These are phyloP conservation scores for Lepidopterella palustris DNA, from an alignment of 495 filamentous ascomycete species.

Conservation along the genomic window DNA sequence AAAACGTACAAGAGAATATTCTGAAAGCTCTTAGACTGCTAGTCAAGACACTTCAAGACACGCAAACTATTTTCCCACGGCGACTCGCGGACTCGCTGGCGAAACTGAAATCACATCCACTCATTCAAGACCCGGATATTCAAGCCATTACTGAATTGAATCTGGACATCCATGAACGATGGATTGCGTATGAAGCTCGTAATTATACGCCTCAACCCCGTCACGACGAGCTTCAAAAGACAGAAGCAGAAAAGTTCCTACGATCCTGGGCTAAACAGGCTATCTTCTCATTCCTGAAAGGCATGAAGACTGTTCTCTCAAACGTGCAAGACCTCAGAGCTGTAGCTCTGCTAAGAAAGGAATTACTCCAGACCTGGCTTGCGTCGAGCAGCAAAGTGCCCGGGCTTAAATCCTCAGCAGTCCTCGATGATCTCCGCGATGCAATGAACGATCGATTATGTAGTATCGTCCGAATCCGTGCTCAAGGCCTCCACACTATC, in stretches of 20 bases:
- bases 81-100: conserved; percentile 64
- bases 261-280: conserved; percentile 69
- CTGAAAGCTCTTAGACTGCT: conserved; percentile 63
- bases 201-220: conserved; percentile 88
- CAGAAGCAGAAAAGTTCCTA: conserved; percentile 58
- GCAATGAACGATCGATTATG: conserved; percentile 60
- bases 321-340: conserved; percentile 54
- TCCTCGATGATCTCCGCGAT: conserved; percentile 62
- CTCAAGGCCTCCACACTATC: conserved; percentile 52
- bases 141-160: conserved; percentile 60
- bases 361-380: conserved; percentile 70
- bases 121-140: conserved; percentile 65
- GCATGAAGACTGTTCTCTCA: conserved; percentile 51
- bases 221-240: conserved; percentile 66
- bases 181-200: conserved; percentile 76
- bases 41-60: conserved; percentile 67
- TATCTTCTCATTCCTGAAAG: conserved; percentile 54
- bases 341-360: conserved; percentile 61
- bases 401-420: conserved; percentile 33
- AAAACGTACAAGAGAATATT: conserved; percentile 28
- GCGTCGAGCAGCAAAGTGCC: conserved; percentile 42
- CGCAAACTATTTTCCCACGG: conserved; percentile 65
- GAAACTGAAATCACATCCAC: conserved; percentile 58
- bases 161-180: conserved; percentile 73
- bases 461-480: conserved; percentile 52